These are phyloP conservation scores for Verticillium alfalfae DNA, from an alignment of 2,329 filamentous ascomycete genomes.

Conservation along the genomic window DNA sequence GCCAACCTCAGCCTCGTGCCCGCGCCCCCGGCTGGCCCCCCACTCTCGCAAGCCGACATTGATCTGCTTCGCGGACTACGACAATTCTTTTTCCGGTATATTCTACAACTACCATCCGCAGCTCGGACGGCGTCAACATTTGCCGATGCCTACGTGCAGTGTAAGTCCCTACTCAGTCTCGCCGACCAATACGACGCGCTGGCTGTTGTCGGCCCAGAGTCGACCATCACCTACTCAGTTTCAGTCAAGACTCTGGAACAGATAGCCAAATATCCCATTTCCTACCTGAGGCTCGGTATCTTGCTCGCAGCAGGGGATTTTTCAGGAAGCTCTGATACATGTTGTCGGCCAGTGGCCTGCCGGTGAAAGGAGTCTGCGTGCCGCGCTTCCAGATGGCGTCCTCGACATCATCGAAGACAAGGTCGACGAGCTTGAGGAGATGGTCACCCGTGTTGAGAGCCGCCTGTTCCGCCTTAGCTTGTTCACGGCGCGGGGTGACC, in stretches of 20 bases:
- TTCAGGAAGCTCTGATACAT: conserved; percentile 83
- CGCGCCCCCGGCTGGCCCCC: conserved; percentile 23
- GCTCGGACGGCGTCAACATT: conserved; percentile 88
- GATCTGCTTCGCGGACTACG: conserved; percentile 87
- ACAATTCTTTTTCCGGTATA: conserved; percentile 90
- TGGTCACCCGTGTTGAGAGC: conserved; percentile 72
- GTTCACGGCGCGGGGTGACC: conserved; percentile 73
- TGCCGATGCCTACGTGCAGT: conserved; percentile 87
- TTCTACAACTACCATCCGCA: conserved; percentile 90
- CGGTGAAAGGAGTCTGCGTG: conserved; percentile 70
- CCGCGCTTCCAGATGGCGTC: conserved; percentile 67
- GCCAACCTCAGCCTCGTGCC: conserved; percentile 62
- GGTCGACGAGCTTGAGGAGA: conserved; percentile 83
- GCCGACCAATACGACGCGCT: conserved; percentile 96
- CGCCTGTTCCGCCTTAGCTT: conserved; percentile 77
- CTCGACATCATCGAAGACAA: conserved; percentile 93
- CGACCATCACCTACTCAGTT: conserved; percentile 94
- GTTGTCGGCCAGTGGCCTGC: conserved; percentile 92
- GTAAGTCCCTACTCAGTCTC: conserved; percentile 79
- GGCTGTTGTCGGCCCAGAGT: conserved; percentile 78
- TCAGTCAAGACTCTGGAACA: conserved; percentile 86
- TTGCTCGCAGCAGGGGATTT: conserved; percentile 81
- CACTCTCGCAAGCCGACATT: conserved; percentile 56
- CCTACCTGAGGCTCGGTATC: conserved; percentile 86
- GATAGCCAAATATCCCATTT: conserved; percentile 92